phyloP scores from a whole-genome alignment of 805 yeast genomes.

The Clavispora santaluciae region DNA sequence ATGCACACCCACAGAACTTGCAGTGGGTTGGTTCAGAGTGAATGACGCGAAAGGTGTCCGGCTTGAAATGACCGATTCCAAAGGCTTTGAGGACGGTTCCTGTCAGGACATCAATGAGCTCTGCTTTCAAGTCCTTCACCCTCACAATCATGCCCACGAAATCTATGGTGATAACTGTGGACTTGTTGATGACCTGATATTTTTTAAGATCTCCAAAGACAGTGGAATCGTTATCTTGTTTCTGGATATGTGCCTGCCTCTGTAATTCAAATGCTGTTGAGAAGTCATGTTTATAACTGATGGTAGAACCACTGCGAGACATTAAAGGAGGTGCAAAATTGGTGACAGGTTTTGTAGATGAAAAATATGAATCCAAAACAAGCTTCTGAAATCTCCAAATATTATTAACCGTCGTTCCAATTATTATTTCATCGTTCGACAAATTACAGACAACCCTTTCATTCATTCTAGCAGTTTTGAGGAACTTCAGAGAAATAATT shows the following conservation, averaged over 20 bases:
- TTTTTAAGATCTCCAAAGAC: constrained; percentile 1
- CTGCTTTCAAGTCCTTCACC: constrained; percentile 53
- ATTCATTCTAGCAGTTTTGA: constrained; percentile 68
- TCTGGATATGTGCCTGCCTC: background rate
- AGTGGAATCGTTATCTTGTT: background rate
- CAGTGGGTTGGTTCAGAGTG: constrained; percentile 88
- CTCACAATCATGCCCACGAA: constrained; percentile 73
- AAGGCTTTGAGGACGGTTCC: constrained; percentile 65
- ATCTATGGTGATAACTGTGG: constrained; percentile 51
- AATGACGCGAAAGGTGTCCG: constrained; percentile 58
- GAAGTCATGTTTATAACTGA: constrained; percentile 1
- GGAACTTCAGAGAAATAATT: constrained; percentile 50
- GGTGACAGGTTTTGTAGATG: constrained; percentile 1
- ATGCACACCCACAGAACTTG: constrained; percentile 85
- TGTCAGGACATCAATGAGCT: constrained; percentile 71
- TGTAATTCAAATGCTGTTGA: constrained; percentile 4
- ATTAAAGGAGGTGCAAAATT: constrained; percentile 15
- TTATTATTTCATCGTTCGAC: constrained; percentile 46
- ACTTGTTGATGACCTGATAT: constrained; percentile 21
- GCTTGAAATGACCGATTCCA: constrained; percentile 57
- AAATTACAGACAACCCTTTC: constrained; percentile 62
- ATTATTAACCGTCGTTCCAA: constrained; percentile 62
- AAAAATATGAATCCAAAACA: constrained; percentile 5
- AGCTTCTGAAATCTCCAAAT: constrained; percentile 59
- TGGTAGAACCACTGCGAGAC: constrained; percentile 7